These are phyloP conservation scores for Ochromonas danica DNA, from an alignment of 108 stramenopile species.

Conservation along the genomic window DNA sequence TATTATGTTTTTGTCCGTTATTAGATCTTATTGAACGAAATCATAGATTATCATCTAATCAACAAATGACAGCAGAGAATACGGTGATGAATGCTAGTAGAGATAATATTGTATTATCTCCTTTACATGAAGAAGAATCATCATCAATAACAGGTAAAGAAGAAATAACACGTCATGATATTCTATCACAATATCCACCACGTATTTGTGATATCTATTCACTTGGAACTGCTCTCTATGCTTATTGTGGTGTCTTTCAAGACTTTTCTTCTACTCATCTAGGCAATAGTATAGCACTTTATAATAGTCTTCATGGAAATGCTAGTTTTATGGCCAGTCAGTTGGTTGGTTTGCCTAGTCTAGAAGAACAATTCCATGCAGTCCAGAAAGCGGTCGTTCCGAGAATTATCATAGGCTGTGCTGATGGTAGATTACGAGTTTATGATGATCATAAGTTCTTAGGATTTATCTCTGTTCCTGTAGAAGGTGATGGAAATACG, in stretches of 20 bases:
- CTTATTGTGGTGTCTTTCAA: background rate
- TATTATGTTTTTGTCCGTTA: background rate
- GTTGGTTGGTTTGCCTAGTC: too few relatives aligned
- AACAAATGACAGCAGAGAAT: background rate
- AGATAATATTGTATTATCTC: background rate
- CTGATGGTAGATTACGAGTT: background rate
- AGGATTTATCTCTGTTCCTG: slow-evolving; percentile 2
- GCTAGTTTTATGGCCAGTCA: too few relatives aligned
- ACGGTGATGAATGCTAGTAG: background rate
- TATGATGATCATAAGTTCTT: background rate
- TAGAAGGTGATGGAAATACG: background rate
- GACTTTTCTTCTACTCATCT: too few relatives aligned
- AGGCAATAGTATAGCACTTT: too few relatives aligned
- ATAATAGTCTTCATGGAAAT: too few relatives aligned
- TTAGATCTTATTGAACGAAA: background rate
- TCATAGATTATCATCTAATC: background rate
- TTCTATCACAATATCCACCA: too few relatives aligned
- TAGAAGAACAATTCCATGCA: too few relatives aligned
- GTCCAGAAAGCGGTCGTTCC: background rate
- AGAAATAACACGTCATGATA: too few relatives aligned
- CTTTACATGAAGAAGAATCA: background rate
- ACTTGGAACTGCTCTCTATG: background rate
- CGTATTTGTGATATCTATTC: background rate
- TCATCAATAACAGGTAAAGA: background rate
- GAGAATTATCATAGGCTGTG: background rate